Evolutionary conservation across 441 rosid genomes (phyloP), one percentile per base, ranked within the genome.

Genomic region (Brassica hybrid): DNA sequence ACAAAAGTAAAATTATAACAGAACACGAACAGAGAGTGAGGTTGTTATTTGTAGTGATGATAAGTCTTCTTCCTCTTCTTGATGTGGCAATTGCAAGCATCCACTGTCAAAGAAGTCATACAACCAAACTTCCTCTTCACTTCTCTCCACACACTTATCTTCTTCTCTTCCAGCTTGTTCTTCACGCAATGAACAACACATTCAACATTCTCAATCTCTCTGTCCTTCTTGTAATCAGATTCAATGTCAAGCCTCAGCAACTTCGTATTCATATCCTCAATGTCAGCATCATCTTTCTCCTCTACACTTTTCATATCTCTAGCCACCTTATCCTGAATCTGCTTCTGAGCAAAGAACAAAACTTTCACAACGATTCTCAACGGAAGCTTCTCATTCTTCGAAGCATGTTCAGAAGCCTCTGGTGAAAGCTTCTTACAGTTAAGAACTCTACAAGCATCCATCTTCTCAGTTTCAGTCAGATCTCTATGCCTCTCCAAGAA

Each of bases 101-200:
- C 72, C 32, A 83, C 71, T 66, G 79, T 83, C 27, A 45, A 72
- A 67, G 81, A 73, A 50, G 75, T 81, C 60, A 71, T 67, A 87
- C 99, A 95, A 38, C 98, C 93, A 12, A 93, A 81, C 75, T 90
- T 95, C 76, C 98, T 95, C 86, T 92, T 94, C 85, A 94, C 81
- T 69, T 87, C 93, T 69, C 70, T 83, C 98, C 98, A 94, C 80
- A 89, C 73, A 74, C 87, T 86, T 60, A 30, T 54, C 81, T 38
- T 72, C 58, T 23, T 79, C 27, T 63, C 85, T 54, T 79, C 84
- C 60, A 23, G n/a, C 30, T 38, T 72, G 48, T 36, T 73, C 52
- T 63, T 30, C 6, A 0, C 45, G 60, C 68, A 30, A 57, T 74
- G 67, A 73, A 45, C 75, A 69, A n/a, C 56, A 74, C 82, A 79